A percentile compares a stretch with the other conserved stretches of the same genome.
Evolutionary conservation across 2,329 filamentous ascomycete genomes (phyloP).

Genomic region (Talaromyces sp.): DNA sequence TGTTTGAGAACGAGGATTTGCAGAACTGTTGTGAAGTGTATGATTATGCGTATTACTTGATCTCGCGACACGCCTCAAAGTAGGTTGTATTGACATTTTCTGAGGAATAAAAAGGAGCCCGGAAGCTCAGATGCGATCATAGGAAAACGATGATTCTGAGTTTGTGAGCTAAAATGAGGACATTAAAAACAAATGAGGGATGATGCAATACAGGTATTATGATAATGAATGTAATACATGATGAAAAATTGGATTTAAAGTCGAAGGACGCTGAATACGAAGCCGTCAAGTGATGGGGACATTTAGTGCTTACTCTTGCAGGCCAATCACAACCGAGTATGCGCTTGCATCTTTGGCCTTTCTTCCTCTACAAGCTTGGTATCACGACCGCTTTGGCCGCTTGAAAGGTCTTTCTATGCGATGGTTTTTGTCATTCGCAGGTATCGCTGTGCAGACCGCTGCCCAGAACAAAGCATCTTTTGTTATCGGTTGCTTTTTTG

Average conservation of each 20-base stretch:
- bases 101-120: too few relatives aligned
- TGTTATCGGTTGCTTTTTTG: too few relatives aligned
- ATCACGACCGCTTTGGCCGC: too few relatives aligned
- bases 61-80: not conserved
- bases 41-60: not conserved
- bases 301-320: not conserved
- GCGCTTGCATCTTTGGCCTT: not conserved
- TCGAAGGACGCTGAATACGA: not conserved
- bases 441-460: too few relatives aligned
- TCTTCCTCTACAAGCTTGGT: too few relatives aligned
- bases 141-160: too few relatives aligned
- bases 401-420: too few relatives aligned
- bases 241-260: not conserved
- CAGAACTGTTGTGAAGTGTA: not conserved
- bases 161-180: not conserved
- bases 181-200: too few relatives aligned
- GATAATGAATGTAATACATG: not conserved
- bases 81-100: conserved; percentile 5
- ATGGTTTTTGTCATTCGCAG: too few relatives aligned
- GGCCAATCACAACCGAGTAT: not conserved
- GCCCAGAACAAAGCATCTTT: too few relatives aligned
- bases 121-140: not conserved
- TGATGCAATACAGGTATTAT: not conserved
- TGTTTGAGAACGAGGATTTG: conserved; percentile 18
- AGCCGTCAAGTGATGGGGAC: not conserved